Evolutionary conservation across 176 grass and related monocot genomes (phyloP).

Genomic region (Oryza longistaminata): DNA sequence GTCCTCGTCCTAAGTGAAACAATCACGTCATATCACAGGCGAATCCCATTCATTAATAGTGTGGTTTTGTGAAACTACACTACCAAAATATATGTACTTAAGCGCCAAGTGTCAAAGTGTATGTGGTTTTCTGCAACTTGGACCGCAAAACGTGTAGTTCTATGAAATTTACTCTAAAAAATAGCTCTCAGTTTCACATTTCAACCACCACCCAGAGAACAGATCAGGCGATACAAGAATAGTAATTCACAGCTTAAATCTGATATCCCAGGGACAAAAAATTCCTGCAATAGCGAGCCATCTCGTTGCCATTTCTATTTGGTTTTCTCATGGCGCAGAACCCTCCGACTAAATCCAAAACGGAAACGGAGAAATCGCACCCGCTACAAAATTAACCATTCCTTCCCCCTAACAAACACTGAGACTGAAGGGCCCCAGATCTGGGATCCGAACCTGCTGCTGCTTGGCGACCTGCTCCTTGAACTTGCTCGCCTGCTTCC

Average conservation of each 20-base stretch:
- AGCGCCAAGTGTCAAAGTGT: too few relatives aligned
- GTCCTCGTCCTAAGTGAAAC: too few relatives aligned
- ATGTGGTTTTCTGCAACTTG: too few relatives aligned
- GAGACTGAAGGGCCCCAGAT: constrained; percentile 1
- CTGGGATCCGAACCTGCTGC: constrained; percentile 65
- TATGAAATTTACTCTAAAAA: too few relatives aligned
- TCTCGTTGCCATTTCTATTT: background rate
- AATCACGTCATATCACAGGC: too few relatives aligned
- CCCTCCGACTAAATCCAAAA: background rate
- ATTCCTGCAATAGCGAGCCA: background rate
- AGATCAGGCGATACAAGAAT: constrained; percentile 6
- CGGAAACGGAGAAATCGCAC: background rate
- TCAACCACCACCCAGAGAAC: background rate
- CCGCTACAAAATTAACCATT: too few relatives aligned
- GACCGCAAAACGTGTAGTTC: too few relatives aligned
- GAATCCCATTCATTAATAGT: too few relatives aligned
- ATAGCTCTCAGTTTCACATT: background rate
- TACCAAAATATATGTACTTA: too few relatives aligned
- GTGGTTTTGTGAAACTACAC: too few relatives aligned
- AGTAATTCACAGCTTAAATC: background rate
- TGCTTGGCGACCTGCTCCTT: constrained; percentile 98
- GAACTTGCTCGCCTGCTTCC: constrained; percentile 88
- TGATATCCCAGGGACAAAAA: constrained; percentile 6
- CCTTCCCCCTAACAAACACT: background rate
- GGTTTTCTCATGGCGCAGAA: background rate